A percentile compares a stretch with the other conserved stretches of the same genome.
phyloP scores from a whole-genome alignment of 805 yeast species.

The Candida chauliodis region DNA sequence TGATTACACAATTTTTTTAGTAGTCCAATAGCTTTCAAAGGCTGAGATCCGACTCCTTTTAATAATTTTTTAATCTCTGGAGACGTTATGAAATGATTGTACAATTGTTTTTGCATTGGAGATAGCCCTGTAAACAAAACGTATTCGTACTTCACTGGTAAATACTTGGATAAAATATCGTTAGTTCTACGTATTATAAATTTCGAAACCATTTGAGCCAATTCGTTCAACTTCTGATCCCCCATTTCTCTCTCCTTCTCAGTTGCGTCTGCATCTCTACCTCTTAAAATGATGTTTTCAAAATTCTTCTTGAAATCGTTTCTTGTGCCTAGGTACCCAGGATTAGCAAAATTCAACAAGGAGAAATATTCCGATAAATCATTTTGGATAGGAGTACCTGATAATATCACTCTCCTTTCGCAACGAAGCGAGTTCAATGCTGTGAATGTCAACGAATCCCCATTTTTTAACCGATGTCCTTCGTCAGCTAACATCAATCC shows the following conservation, averaged over 20 bases:
- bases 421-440: constrained; percentile 83
- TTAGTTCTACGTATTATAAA: constrained; percentile 94
- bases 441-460: constrained; percentile 81
- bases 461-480: constrained; percentile 95
- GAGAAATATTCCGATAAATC: constrained; percentile 97
- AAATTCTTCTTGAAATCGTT: constrained; percentile 79
- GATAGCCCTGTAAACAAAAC: constrained; percentile 88
- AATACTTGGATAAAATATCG: constrained; percentile 87
- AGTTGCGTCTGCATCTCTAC: constrained; percentile 86
- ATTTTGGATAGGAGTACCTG: constrained; percentile 96
- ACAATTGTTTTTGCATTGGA: constrained; percentile 69
- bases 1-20: constrained; percentile 91
- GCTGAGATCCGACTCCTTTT: constrained; percentile 72
- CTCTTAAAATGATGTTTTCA: constrained; percentile 74
- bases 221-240: constrained; percentile 61
- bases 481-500: constrained; percentile 95
- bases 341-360: constrained; percentile 88
- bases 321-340: constrained; percentile 85
- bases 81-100: constrained; percentile 71
- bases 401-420: constrained; percentile 77
- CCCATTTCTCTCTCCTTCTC: constrained; percentile 74
- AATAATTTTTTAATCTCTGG: constrained; percentile 69
- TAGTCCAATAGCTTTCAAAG: constrained; percentile 83
- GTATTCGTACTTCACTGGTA: constrained; percentile 95
- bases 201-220: constrained; percentile 74